Evolutionary conservation across 2,329 filamentous ascomycete genomes (phyloP).

Genomic region (Lachnellula suecica): DNA sequence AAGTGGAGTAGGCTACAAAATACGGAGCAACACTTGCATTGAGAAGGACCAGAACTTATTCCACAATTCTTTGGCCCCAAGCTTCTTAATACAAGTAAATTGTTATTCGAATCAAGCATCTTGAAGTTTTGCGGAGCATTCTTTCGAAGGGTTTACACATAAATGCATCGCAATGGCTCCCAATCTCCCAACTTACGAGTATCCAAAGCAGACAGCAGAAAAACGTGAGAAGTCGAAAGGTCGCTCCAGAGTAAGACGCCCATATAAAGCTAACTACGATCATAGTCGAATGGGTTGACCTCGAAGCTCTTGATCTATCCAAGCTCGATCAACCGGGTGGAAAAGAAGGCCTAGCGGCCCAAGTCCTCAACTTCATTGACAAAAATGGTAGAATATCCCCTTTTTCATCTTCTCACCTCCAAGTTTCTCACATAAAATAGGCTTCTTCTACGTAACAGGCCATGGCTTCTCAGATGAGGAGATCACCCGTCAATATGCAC

Average conservation of each 20-base stretch:
- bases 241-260: no score
- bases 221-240: not conserved
- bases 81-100: no score
- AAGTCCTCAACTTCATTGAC: slow-evolving; percentile 48
- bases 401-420: not conserved
- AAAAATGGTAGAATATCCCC: slow-evolving; percentile 36
- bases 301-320: slow-evolving; percentile 41
- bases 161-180: not conserved
- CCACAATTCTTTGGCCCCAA: no score
- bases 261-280: not conserved
- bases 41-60: no score
- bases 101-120: no score
- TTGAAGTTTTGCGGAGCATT: no score
- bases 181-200: not conserved
- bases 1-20: no score
- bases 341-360: slow-evolving; percentile 47
- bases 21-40: no score
- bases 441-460: slow-evolving; percentile 60
- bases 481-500: slow-evolving; percentile 57
- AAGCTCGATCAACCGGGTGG: slow-evolving; percentile 47
- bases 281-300: slow-evolving; percentile 3
- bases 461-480: slow-evolving; percentile 57
- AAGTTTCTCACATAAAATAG: not conserved
- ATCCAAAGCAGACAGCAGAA: slow-evolving; percentile 19
- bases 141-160: no score